Evolutionary conservation across 805 yeast genomes (phyloP).

Genomic region (Ogataea henricii): DNA sequence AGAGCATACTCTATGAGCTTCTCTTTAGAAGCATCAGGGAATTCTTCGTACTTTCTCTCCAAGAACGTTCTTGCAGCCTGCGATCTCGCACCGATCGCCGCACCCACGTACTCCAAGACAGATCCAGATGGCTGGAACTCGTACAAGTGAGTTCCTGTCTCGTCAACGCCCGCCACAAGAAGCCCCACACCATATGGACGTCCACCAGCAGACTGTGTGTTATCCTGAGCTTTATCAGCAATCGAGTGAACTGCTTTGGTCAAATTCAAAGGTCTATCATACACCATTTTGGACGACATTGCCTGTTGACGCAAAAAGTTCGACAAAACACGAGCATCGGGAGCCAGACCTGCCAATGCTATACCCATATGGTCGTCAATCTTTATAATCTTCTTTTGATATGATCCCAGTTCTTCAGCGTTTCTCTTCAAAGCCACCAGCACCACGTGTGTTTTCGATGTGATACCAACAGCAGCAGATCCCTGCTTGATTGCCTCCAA

Average conservation of each 20-base stretch:
- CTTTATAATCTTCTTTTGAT: constrained; percentile 89
- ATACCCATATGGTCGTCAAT: constrained; percentile 93
- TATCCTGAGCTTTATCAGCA: constrained; percentile 96
- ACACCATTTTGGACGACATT: constrained; percentile 81
- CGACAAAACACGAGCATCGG: constrained; percentile 93
- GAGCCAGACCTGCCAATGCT: constrained; percentile 96
- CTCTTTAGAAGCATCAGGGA: constrained; percentile 61
- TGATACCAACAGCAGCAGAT: constrained; percentile 92
- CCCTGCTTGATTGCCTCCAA: constrained; percentile 97
- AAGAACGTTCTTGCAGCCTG: constrained; percentile 97
- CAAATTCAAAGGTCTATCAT: constrained; percentile 80
- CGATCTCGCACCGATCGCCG: constrained; percentile 97
- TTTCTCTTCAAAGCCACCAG: constrained; percentile 93
- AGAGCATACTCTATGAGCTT: constrained; percentile 84
- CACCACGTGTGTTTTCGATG: constrained; percentile 84
- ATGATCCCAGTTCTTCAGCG: constrained; percentile 96
- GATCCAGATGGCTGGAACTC: constrained; percentile 98
- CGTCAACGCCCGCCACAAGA: constrained; percentile 87
- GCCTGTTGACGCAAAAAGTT: constrained; percentile 90
- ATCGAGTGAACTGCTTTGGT: constrained; percentile 80
- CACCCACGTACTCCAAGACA: constrained; percentile 85
- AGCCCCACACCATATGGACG: constrained; percentile 99
- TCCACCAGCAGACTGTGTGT: constrained; percentile 94
- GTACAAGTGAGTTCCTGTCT: constrained; percentile 88
- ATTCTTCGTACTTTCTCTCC: constrained; percentile 79